phyloP scores from a whole-genome alignment of 768 basidiomycete species.

The Rossbeevera mucosa region DNA sequence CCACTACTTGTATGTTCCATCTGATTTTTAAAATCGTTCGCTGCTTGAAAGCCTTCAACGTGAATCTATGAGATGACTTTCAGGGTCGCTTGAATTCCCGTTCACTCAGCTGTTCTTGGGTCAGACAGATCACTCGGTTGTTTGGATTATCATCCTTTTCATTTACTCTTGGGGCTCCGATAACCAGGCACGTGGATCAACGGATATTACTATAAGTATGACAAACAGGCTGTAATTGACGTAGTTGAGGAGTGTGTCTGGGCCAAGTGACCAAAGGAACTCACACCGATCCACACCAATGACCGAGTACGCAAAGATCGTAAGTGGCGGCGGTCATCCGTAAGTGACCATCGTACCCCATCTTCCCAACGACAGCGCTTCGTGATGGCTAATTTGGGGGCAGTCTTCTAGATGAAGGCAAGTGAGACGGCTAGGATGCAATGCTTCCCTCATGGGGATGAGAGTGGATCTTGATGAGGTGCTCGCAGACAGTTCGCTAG shows the following conservation, averaged over 20 bases:
- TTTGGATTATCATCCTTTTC: neutral
- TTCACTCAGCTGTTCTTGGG: neutral
- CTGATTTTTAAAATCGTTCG: neutral
- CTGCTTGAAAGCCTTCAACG: neutral
- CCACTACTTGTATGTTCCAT: neutral
- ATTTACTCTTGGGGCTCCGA: constrained; percentile 7
- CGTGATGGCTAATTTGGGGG: constrained; percentile 33
- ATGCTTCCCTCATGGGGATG: constrained; percentile 36
- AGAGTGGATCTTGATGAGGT: constrained; percentile 30
- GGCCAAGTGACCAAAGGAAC: constrained; percentile 12
- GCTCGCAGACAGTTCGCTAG: constrained; percentile 10
- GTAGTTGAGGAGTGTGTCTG: constrained; percentile 11
- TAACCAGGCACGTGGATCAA: constrained; percentile 19
- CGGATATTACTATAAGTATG: constrained; percentile 21
- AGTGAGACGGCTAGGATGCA: constrained; percentile 32
- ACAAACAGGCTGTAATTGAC: constrained; percentile 16
- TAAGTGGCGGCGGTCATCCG: constrained; percentile 5
- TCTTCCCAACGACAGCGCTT: constrained; percentile 36
- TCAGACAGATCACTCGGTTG: neutral
- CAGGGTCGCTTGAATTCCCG: neutral
- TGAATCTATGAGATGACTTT: neutral
- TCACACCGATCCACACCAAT: constrained; percentile 19
- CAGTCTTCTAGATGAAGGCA: constrained; percentile 44
- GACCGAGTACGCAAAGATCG: constrained; percentile 5
- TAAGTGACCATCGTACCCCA: constrained; percentile 32